Percentiles rank a stretch among this genome's conserved stretches.
Conservation (phyloP, 305 asterid species). For the Caryopteris hybrid region DNA sequence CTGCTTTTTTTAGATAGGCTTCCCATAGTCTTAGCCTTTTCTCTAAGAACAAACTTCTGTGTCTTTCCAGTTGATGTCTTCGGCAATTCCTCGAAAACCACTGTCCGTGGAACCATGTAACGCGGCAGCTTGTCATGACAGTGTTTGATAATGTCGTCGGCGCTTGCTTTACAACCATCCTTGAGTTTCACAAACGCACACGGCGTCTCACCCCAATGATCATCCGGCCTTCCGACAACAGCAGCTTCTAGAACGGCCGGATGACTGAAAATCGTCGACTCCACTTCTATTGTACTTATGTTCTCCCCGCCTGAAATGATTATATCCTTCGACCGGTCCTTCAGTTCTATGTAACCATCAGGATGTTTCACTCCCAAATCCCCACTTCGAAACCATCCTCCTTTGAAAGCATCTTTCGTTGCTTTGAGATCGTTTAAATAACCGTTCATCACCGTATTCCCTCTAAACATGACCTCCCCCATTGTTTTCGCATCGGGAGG, state of each 20-base stretch:
- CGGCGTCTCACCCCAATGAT: slow-evolving; percentile 72
- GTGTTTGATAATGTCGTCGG: slow-evolving; percentile 42
- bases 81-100: slow-evolving; percentile 66
- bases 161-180: slow-evolving; percentile 44
- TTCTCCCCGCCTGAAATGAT: slow-evolving; percentile 76
- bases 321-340: slow-evolving; percentile 65
- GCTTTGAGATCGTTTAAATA: slow-evolving; percentile 48
- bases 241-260: slow-evolving; percentile 65
- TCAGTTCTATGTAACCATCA: slow-evolving; percentile 64
- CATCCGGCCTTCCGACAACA: slow-evolving; percentile 67
- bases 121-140: slow-evolving; percentile 56
- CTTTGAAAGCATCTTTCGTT: slow-evolving; percentile 55
- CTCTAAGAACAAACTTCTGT: slow-evolving; percentile 53
- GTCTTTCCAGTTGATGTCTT: slow-evolving; percentile 75
- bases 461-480: slow-evolving; percentile 87
- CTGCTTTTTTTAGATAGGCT: slow-evolving; percentile 45
- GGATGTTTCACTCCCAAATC: slow-evolving; percentile 65
- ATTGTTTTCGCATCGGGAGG: slow-evolving; percentile 53
- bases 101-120: slow-evolving; percentile 65
- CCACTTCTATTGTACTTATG: slow-evolving; percentile 66
- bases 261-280: slow-evolving; percentile 53
- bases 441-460: slow-evolving; percentile 74
- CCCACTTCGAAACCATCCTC: slow-evolving; percentile 72
- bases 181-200: slow-evolving; percentile 73
- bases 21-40: slow-evolving; percentile 56